These are phyloP conservation scores for Candida odintsovae DNA, from an alignment of 805 yeast genomes.

Conservation along the genomic window DNA sequence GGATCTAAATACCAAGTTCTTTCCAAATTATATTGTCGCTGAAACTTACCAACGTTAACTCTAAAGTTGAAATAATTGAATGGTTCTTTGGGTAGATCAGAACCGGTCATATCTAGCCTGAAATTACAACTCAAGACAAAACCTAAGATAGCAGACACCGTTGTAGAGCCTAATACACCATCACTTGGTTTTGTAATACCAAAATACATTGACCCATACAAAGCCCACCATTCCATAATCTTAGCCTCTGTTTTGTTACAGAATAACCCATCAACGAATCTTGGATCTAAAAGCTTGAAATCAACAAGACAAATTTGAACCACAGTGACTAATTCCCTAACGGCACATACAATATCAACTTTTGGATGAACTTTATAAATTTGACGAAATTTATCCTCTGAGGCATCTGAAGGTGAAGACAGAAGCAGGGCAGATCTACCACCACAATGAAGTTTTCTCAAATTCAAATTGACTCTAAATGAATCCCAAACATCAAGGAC, in stretches of 20 bases:
- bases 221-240: constrained; percentile 74
- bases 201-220: constrained; percentile 50
- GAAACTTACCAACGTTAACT: constrained; percentile 67
- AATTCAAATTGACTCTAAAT: constrained; percentile 70
- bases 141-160: constrained; percentile 79
- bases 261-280: constrained; percentile 75
- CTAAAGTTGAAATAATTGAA: constrained; percentile 68
- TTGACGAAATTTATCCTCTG: constrained; percentile 75
- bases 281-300: constrained; percentile 64
- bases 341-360: constrained; percentile 22
- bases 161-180: constrained; percentile 54
- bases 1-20: constrained; percentile 50
- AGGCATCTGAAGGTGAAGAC: constrained; percentile 68
- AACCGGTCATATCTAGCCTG: constrained; percentile 54
- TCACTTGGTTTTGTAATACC: constrained; percentile 33
- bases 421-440: constrained; percentile 77
- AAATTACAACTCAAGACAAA: constrained; percentile 61
- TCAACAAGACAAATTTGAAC: constrained; percentile 75
- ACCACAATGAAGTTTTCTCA: constrained; percentile 74
- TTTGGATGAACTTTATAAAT: constrained; percentile 53
- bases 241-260: constrained; percentile 76
- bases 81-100: constrained; percentile 77
- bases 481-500: constrained; percentile 40
- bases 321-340: constrained; percentile 58
- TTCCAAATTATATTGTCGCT: constrained; percentile 56